These are phyloP conservation scores for Ocimum tenuiflorum DNA, from an alignment of 257 asterid genomes.

Conservation along the genomic window DNA sequence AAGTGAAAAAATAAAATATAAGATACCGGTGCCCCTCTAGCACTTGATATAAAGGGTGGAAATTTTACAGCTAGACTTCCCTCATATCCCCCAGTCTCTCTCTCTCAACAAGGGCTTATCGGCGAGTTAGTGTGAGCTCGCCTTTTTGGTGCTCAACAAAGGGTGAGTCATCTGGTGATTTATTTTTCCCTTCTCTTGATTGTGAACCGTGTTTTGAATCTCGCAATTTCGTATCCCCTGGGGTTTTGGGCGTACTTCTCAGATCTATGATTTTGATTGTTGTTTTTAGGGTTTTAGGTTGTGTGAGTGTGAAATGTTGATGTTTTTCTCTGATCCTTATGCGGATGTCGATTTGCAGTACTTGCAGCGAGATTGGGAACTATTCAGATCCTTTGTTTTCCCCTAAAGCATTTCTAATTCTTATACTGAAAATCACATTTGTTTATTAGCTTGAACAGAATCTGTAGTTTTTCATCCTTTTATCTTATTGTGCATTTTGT, in stretches of 20 bases:
- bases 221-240: not conserved
- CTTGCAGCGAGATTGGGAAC: not conserved
- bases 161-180: not conserved
- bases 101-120: slow-evolving; percentile 7
- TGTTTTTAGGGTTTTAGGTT: not conserved
- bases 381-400: not conserved
- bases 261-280: slow-evolving; percentile 16
- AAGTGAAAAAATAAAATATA: too few relatives aligned
- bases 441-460: not conserved
- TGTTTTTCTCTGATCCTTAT: not conserved
- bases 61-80: not conserved
- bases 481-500: not conserved
- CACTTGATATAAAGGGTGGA: not conserved
- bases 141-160: not conserved
- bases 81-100: not conserved
- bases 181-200: not conserved
- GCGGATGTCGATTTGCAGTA: not conserved
- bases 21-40: not conserved
- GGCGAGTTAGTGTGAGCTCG: slow-evolving; percentile 13
- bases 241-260: slow-evolving; percentile 5
- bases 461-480: not conserved
- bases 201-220: not conserved
- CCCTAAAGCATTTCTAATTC: not conserved
- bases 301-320: not conserved
- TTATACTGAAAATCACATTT: not conserved